phyloP scores from a whole-genome alignment of 2,329 filamentous ascomycete genomes.

The Epichloe brachyelytri region DNA sequence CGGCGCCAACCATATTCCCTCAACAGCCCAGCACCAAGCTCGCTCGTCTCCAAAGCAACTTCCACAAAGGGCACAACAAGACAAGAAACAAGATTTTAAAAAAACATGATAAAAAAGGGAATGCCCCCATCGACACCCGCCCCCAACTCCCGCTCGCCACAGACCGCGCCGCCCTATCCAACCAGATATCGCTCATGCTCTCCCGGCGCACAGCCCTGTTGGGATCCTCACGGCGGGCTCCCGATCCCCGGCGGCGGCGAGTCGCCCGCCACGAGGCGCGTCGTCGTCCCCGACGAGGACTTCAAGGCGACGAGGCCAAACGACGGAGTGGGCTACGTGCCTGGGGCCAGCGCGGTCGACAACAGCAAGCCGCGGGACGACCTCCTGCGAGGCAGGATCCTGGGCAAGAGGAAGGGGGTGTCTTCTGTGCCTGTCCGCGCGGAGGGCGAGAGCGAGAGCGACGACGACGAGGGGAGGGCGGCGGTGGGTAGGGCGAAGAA shows the following conservation, averaged over 20 bases:
- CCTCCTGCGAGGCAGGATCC: neutral
- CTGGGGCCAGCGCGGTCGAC: constrained; percentile 13
- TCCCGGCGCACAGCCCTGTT: constrained; percentile 23
- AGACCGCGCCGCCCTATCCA: constrained; percentile 26
- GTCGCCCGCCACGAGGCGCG: constrained; percentile 7
- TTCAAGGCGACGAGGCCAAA: constrained; percentile 13
- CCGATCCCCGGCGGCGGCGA: too few relatives aligned
- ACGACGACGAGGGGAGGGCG: constrained; percentile 24
- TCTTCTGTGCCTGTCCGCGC: neutral
- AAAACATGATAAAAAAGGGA: too few relatives aligned
- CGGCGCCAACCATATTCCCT: too few relatives aligned
- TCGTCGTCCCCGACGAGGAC: neutral
- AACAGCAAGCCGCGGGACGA: neutral
- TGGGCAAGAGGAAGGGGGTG: constrained; percentile 11
- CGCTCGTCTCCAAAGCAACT: too few relatives aligned
- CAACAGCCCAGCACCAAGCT: too few relatives aligned
- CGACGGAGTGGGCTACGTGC: constrained; percentile 29
- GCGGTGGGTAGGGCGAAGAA: constrained; percentile 19
- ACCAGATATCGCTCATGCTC: constrained; percentile 28
- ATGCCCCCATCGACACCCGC: neutral
- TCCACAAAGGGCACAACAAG: neutral
- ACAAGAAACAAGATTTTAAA: too few relatives aligned
- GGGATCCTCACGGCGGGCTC: constrained; percentile 12
- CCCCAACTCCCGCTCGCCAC: constrained; percentile 21
- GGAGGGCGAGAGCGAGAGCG: constrained; percentile 20